phyloP scores from a whole-genome alignment of 140 eudicot species.

The Ambrosia hybrid region DNA sequence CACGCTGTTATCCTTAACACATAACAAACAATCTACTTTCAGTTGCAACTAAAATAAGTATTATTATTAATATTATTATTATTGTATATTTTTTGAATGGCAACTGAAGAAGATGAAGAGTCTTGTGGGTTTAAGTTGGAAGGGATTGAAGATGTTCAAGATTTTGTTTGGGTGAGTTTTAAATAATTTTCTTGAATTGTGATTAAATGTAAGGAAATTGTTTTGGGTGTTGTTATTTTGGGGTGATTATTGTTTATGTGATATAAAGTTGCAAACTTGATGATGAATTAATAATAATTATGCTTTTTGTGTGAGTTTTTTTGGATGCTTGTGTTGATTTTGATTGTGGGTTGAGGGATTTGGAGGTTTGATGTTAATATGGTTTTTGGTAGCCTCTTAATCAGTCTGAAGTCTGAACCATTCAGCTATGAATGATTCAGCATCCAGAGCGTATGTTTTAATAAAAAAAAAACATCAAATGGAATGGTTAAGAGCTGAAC shows the following conservation, averaged over 20 bases:
- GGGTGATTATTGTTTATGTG: not conserved
- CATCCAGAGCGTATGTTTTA: too few species aligned
- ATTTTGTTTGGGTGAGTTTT: conserved; percentile 47
- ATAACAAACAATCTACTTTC: conserved; percentile 2
- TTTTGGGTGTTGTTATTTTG: not conserved
- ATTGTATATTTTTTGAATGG: not conserved
- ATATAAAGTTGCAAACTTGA: conserved; percentile 9
- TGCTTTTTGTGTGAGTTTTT: not conserved
- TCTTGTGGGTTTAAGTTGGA: conserved; percentile 32
- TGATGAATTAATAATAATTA: not conserved
- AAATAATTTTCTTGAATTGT: not conserved
- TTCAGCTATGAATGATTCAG: too few species aligned
- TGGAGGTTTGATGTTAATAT: conserved; percentile 15
- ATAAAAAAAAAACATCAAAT: too few species aligned
- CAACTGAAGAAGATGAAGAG: conserved; percentile 27
- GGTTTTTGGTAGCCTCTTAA: not conserved
- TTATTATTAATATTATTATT: not conserved
- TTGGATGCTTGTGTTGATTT: not conserved
- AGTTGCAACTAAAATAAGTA: not conserved
- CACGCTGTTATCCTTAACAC: conserved; percentile 24
- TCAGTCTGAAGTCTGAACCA: too few species aligned
- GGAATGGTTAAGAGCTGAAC: too few species aligned
- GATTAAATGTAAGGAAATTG: not conserved
- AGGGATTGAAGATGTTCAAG: conserved; percentile 57
- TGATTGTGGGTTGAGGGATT: conserved; percentile 1